These are phyloP conservation scores for Gnomoniopsis sp. DNA, from an alignment of 2,329 filamentous ascomycete genomes.

Conservation along the genomic window DNA sequence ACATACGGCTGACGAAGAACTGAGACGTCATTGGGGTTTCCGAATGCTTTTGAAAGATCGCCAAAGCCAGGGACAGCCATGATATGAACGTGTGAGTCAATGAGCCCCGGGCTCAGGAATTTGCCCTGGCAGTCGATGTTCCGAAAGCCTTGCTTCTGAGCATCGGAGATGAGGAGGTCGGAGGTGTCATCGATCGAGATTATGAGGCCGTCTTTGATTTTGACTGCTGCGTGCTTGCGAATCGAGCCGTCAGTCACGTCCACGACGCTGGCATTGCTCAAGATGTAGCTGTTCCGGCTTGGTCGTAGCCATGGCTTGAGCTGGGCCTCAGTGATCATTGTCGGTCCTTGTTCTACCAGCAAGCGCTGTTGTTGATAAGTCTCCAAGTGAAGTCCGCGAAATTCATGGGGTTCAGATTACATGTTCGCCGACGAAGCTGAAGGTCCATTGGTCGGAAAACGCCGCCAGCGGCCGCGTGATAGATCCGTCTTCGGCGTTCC, in stretches of 20 bases:
- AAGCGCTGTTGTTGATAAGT: background rate
- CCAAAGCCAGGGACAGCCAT: conserved; percentile 23
- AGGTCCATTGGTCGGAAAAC: no score
- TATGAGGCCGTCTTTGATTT: conserved; percentile 21
- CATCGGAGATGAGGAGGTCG: background rate
- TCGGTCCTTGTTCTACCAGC: background rate
- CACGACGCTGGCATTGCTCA: conserved; percentile 24
- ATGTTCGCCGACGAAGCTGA: no score
- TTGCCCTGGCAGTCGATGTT: conserved; percentile 10
- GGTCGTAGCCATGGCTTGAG: conserved; percentile 26
- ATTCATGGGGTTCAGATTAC: background rate
- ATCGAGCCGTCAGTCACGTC: conserved; percentile 22
- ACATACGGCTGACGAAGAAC: conserved; percentile 40
- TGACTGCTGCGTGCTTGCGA: conserved; percentile 14
- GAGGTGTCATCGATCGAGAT: conserved; percentile 14
- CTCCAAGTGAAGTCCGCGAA: background rate
- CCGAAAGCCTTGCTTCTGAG: conserved; percentile 19
- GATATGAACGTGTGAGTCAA: conserved; percentile 25
- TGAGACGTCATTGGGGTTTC: conserved; percentile 25
- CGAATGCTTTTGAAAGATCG: conserved; percentile 21
- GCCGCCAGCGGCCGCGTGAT: no score
- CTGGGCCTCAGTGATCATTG: conserved; percentile 21
- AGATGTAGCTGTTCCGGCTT: conserved; percentile 18
- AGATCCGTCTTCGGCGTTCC: no score
- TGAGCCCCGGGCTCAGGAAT: conserved; percentile 12